Percentiles rank a stretch among this genome's conserved stretches.
These are phyloP conservation scores for Backusella circina DNA, from an alignment of 192 early-diverging fungal genomes.

Conservation along the genomic window DNA sequence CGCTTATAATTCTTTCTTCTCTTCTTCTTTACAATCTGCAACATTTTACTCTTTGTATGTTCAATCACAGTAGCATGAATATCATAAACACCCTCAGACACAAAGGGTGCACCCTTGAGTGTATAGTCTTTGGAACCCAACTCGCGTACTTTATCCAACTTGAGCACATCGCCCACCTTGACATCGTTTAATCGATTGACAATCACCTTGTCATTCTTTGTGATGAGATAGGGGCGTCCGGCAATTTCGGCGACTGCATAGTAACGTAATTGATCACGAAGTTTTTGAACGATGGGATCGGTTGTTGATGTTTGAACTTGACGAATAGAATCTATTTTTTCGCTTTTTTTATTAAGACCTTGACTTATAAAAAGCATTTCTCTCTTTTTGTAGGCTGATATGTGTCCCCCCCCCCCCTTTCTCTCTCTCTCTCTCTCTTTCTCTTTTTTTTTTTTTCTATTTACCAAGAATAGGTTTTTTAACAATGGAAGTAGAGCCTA, in stretches of 20 bases:
- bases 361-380: neutral
- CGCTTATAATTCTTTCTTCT: constrained; percentile 73
- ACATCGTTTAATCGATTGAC: constrained; percentile 82
- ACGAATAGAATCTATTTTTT: constrained; percentile 5
- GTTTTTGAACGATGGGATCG: constrained; percentile 19
- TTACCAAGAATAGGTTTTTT: constrained; percentile 6
- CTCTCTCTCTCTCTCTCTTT: neutral
- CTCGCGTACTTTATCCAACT: constrained; percentile 83
- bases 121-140: constrained; percentile 81
- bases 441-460: neutral
- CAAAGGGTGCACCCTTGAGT: constrained; percentile 81
- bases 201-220: constrained; percentile 84
- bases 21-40: constrained; percentile 77
- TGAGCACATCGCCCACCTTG: constrained; percentile 81
- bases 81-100: constrained; percentile 64
- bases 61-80: constrained; percentile 89
- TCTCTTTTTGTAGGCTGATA: neutral
- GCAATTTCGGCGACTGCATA: constrained; percentile 90
- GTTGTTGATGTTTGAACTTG: constrained; percentile 6
- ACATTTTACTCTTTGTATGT: constrained; percentile 74
- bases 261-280: constrained; percentile 66
- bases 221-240: constrained; percentile 82
- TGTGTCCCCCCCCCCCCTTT: neutral
- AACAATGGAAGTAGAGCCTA: constrained; percentile 5
- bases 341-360: neutral